A percentile compares a stretch with the other conserved stretches of the same genome.
Conservation (phyloP, 495 filamentous ascomycete genomes). For the Sabuloglossum arenarium region DNA sequence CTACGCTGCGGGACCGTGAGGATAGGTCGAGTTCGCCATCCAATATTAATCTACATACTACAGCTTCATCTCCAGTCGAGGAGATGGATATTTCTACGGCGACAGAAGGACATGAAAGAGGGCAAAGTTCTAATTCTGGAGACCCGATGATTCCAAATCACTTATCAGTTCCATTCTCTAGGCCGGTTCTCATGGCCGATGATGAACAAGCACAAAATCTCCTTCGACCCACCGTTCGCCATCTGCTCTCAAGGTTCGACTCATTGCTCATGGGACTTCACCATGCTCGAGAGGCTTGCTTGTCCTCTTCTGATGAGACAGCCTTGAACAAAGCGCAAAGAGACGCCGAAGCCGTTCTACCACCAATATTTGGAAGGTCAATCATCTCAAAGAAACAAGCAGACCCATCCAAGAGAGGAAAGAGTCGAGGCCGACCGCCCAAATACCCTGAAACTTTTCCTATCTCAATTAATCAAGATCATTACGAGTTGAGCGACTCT, state of each 20-base stretch:
- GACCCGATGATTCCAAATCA: constrained; percentile 3
- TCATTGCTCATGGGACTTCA: constrained; percentile 44
- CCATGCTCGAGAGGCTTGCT: constrained; percentile 29
- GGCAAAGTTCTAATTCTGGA: neutral
- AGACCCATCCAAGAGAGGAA: neutral
- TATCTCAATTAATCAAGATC: neutral
- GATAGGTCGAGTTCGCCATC: neutral
- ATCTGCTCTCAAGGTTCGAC: constrained; percentile 45
- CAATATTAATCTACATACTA: neutral
- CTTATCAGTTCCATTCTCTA: neutral
- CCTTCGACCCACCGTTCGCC: constrained; percentile 39
- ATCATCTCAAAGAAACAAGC: neutral
- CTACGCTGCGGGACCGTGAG: neutral
- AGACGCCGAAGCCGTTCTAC: neutral
- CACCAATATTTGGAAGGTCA: neutral
- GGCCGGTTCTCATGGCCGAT: constrained; percentile 29
- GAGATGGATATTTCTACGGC: neutral
- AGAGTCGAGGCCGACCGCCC: neutral
- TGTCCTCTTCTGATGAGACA: neutral
- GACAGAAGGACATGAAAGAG: neutral
- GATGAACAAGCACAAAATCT: constrained; percentile 40
- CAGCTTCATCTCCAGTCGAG: neutral
- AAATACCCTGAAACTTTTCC: neutral
- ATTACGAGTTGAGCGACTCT: neutral
- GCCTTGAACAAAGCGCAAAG: neutral